Base-by-base conservation (phyloP, 176 grass and related monocot genomes). In the Oryza nivara region DNA sequence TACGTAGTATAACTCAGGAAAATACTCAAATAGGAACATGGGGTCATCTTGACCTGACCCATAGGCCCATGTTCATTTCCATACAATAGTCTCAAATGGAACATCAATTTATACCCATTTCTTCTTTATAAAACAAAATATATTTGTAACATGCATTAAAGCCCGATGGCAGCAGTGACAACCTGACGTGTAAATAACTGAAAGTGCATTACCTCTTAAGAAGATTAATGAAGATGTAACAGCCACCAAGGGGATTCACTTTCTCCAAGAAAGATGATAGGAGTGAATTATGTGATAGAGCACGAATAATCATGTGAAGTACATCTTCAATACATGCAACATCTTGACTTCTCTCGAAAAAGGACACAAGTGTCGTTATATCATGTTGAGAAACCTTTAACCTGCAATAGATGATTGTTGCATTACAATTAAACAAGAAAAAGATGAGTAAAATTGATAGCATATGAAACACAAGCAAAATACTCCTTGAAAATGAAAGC, bases 261-360 rank as follows among this genome's bases (percentile, higher is more conserved):
- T 95, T 89, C 70, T 98, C 96, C 75, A 95, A 68, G 80, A 98
- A 98, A 73, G 91, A 93, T 74, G 83, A 75, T 65, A 95, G 66
- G 72, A 98, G 65, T 43, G 91, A 91, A 64, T 92, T 95, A 1
- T 92, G 85, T 74, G 96, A 93, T 79, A 95, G 88, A 74, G 93
- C 89, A 16, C 88, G 96, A 67, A 95, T 93, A 75, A 98, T 87
- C 93, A 95, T 98, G 78, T 98, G 80, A 68, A 98, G 85, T 83
- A 93, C 73, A 92, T 98, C 96, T 80, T 98, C 96, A 76, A 98
- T 89, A 43, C 93, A 98, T 71, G 89, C 89, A 92, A 98, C 87
- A 90, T 98, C 96, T 80, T 93, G 91, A 88, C 96, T 98, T 90
- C 84, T 95, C 88, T 98, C 96, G 9, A 98, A 88, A 81, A 98